These are phyloP conservation scores for Turritis glabra DNA, from an alignment of 345 rosid species.

Conservation along the genomic window DNA sequence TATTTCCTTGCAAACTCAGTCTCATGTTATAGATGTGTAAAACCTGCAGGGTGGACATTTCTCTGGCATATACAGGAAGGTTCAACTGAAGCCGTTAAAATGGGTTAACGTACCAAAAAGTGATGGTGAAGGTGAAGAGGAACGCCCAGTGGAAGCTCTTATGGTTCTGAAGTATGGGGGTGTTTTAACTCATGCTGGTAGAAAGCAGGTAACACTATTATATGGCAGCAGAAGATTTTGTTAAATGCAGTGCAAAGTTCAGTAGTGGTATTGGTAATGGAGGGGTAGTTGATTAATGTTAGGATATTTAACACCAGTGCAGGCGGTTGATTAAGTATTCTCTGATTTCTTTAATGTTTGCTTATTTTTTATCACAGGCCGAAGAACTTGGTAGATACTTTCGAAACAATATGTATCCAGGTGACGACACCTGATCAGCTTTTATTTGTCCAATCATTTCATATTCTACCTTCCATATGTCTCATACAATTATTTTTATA, in stretches of 20 bases:
- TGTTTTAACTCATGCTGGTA: constrained; percentile 99
- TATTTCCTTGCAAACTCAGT: not conserved
- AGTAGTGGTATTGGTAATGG: constrained; percentile 8
- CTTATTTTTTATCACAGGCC: constrained; percentile 58
- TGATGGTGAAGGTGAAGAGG: constrained; percentile 95
- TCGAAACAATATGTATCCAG: constrained; percentile 99
- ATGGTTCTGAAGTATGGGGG: constrained; percentile 99
- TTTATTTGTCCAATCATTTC: constrained; percentile 5
- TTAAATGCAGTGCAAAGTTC: not conserved
- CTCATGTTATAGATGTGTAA: constrained; percentile 22
- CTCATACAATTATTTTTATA: constrained; percentile 6
- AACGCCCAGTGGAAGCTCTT: constrained; percentile 93
- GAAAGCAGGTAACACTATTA: constrained; percentile 74
- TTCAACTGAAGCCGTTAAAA: constrained; percentile 91
- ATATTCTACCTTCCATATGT: constrained; percentile 1
- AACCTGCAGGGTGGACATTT: constrained; percentile 89
- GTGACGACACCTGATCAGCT: constrained; percentile 42
- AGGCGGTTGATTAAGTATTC: not conserved
- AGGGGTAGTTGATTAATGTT: not conserved
- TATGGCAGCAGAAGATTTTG: not conserved
- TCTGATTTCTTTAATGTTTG: constrained; percentile 6
- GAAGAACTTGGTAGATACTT: constrained; percentile 99
- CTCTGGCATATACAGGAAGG: constrained; percentile 98
- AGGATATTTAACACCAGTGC: not conserved
- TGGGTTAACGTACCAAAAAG: constrained; percentile 79